Evolutionary conservation across 768 basidiomycete species (phyloP), one percentile per base, ranked within the genome.

Genomic region (Russula sp.): DNA sequence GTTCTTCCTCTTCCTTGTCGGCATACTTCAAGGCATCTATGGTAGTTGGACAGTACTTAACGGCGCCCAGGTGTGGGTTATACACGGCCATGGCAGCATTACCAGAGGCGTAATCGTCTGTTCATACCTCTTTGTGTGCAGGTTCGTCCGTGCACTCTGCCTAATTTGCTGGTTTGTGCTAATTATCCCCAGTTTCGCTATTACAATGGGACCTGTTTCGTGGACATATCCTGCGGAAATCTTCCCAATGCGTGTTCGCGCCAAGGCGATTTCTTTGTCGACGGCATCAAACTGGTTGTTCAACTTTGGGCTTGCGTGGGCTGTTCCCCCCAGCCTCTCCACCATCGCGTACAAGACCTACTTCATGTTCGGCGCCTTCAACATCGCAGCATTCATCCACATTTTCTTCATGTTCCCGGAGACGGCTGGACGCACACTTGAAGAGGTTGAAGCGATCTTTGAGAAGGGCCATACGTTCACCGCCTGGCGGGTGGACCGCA

Each of bases 371-470:
- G 88, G 85, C 10, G 75, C 87, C 11, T 89, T 89, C 82, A 88
- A 89, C 78, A 84, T 87, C 63, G 83, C 85, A 1, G 86, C 84
- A 1, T 86, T 81, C 72, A 75, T 89, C 58, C 88, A 90, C 69
- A 78, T 90, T 64, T 77, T 87, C 71, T 90, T 91, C 81, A 86
- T 87, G 80, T 91, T 83, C 80, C 90, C 89, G 14, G 90, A 91
- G 74, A 89, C 88, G 3, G 84, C 84, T 16, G 84, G 84, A 5
- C 80, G 87, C 0, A 83, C 86, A 3, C 81, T 92, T 10, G 90
- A 92, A 74, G 89, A 92, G 73, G 80, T 91, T 48, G 90, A 92
- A 71, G 89, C 86, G 6, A 82, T 91, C 67, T 91, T 92, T 77
- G 75, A 77, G 6, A 82, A 85, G 68, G 88, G 87, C 0, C 83